These are phyloP conservation scores for Globisporangium acanthophoron DNA, from an alignment of 352 stramenopile species.

Conservation along the genomic window DNA sequence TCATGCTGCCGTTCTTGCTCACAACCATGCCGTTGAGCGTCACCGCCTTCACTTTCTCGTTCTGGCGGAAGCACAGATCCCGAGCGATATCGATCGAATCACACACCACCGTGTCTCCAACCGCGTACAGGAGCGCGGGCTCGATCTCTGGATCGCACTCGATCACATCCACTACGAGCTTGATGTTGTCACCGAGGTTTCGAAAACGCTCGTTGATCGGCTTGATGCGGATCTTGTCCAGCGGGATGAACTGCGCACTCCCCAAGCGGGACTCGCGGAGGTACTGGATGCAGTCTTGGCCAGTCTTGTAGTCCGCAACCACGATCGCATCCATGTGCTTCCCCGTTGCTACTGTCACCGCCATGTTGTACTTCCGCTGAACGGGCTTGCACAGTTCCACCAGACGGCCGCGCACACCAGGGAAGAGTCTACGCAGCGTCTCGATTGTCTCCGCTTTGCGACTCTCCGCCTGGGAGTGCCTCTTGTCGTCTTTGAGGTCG, in stretches of 20 bases:
- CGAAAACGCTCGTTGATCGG: constrained; percentile 93
- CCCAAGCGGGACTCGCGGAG: constrained; percentile 94
- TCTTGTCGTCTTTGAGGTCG: constrained; percentile 89
- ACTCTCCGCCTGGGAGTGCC: constrained; percentile 90
- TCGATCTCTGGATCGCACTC: constrained; percentile 90
- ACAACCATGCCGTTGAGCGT: constrained; percentile 96
- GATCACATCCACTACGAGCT: constrained; percentile 95
- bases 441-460: constrained; percentile 74
- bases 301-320: constrained; percentile 73
- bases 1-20: constrained; percentile 98
- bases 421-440: constrained; percentile 80
- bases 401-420: constrained; percentile 92
- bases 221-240: constrained; percentile 93
- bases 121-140: constrained; percentile 93
- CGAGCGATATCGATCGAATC: constrained; percentile 94
- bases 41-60: constrained; percentile 86
- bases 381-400: constrained; percentile 96
- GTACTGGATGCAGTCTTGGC: constrained; percentile 89
- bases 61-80: constrained; percentile 73
- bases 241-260: constrained; percentile 94
- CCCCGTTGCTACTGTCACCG: constrained; percentile 95
- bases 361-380: constrained; percentile 96
- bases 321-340: constrained; percentile 96
- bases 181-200: constrained; percentile 87
- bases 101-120: constrained; percentile 95